These are phyloP conservation scores for Platanthera guangdongensis DNA, from an alignment of 106 monocot species.

Conservation along the genomic window DNA sequence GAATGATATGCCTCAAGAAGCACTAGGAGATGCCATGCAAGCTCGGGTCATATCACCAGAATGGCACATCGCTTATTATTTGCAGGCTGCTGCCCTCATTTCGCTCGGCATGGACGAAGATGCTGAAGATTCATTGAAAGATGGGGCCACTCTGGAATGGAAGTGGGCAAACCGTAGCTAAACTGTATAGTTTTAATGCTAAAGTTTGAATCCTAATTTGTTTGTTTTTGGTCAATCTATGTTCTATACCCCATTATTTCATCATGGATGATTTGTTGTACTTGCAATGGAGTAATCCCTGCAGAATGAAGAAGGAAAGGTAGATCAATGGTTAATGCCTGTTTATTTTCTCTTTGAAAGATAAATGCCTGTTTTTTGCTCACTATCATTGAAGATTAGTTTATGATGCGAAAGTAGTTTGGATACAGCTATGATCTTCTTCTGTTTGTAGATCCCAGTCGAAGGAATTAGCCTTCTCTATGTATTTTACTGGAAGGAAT, in stretches of 20 bases:
- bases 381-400: not conserved
- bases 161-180: slow-evolving; percentile 9
- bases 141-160: slow-evolving; percentile 46
- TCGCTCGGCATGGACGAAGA: slow-evolving; percentile 72
- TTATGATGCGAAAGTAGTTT: not conserved
- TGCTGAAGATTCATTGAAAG: slow-evolving; percentile 57
- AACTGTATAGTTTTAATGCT: not conserved
- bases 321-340: too few species aligned
- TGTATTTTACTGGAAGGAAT: too few species aligned
- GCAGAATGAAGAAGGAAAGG: too few species aligned
- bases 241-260: not conserved
- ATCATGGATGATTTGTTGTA: not conserved
- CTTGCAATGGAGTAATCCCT: too few species aligned
- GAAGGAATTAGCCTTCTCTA: too few species aligned
- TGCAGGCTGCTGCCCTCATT: slow-evolving; percentile 60
- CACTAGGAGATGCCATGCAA: slow-evolving; percentile 88
- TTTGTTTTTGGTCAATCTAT: not conserved
- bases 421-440: too few species aligned
- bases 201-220: not conserved
- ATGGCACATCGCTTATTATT: slow-evolving; percentile 74
- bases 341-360: too few species aligned
- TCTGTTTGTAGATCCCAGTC: too few species aligned
- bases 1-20: slow-evolving; percentile 71
- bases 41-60: slow-evolving; percentile 69
- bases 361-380: not conserved